phyloP scores from a whole-genome alignment of 2,329 filamentous ascomycete species.

The Calonectria hongkongensis region DNA sequence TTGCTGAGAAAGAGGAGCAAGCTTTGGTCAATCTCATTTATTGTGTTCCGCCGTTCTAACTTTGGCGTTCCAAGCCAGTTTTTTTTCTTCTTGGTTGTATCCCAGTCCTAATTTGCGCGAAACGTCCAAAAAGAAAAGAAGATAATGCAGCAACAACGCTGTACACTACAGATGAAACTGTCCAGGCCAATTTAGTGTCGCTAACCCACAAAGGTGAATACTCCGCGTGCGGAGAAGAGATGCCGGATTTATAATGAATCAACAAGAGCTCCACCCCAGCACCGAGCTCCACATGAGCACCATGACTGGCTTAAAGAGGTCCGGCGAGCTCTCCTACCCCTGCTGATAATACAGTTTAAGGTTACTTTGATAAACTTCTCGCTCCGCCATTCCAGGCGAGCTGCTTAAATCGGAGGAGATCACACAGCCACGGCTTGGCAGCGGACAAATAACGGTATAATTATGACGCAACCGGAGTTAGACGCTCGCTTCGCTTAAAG shows the following conservation, averaged over 20 bases:
- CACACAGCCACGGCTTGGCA: background rate
- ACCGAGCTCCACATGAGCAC: background rate
- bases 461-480: background rate
- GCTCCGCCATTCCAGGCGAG: background rate
- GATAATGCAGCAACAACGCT: background rate
- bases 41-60: too few species aligned
- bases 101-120: too few species aligned
- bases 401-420: background rate
- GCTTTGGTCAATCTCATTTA: too few species aligned
- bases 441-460: background rate
- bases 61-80: too few species aligned
- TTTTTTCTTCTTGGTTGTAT: too few species aligned
- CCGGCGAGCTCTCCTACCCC: background rate
- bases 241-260: conserved; percentile 15
- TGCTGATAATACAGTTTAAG: conserved; percentile 12
- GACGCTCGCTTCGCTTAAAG: background rate
- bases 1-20: too few species aligned
- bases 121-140: background rate
- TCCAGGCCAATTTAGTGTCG: background rate
- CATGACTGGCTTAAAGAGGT: background rate
- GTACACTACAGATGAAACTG: background rate
- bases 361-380: background rate
- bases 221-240: background rate
- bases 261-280: background rate
- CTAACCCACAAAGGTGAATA: background rate